Evolutionary conservation across 345 rosid species (phyloP).

Genomic region (Lagerstroemia speciosa): DNA sequence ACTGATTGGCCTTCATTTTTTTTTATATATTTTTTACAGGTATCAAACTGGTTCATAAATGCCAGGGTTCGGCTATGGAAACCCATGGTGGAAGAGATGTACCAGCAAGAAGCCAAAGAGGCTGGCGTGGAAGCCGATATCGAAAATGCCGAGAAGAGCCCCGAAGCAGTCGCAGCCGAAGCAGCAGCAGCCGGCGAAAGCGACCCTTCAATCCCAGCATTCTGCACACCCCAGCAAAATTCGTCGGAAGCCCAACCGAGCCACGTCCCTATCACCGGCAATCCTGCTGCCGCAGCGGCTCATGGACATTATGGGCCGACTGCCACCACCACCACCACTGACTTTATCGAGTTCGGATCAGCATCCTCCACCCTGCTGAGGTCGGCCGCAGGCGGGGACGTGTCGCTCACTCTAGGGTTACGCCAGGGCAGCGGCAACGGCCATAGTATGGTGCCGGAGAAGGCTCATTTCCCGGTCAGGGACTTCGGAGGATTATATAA

Average conservation of each 20-base stretch:
- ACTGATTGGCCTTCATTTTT: not conserved
- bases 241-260: not conserved
- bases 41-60: conserved; percentile 89
- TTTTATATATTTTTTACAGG: conserved; percentile 23
- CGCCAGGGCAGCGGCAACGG: conserved; percentile 65
- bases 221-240: not conserved
- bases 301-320: not conserved
- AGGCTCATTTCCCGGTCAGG: conserved; percentile 49
- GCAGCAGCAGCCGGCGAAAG: not conserved
- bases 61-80: conserved; percentile 93
- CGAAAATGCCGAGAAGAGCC: not conserved
- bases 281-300: not conserved
- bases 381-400: conserved; percentile 51
- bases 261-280: not conserved
- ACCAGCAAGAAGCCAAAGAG: conserved; percentile 50
- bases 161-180: not conserved
- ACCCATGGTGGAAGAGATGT: conserved; percentile 94
- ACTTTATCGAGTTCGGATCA: not conserved
- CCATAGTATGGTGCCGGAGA: conserved; percentile 28
- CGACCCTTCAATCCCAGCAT: conserved; percentile 6
- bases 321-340: not conserved
- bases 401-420: conserved; percentile 83
- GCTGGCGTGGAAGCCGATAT: not conserved
- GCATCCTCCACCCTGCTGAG: conserved; percentile 1
- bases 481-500: conserved; percentile 48